phyloP scores from a whole-genome alignment of 768 basidiomycete species.

The Russula sp. region DNA sequence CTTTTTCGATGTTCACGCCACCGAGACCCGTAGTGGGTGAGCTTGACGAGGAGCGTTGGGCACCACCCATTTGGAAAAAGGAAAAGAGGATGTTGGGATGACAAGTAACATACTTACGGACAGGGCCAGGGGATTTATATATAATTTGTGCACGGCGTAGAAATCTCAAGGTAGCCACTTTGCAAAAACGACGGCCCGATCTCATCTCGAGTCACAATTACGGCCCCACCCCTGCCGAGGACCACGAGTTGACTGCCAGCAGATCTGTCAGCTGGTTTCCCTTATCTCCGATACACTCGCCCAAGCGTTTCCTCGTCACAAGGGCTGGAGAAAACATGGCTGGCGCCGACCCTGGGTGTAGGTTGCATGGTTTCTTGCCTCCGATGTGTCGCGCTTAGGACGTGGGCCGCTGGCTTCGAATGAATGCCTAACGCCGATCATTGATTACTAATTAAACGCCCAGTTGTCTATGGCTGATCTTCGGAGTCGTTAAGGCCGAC shows the following conservation, averaged over 20 bases:
- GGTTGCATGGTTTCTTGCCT: no score
- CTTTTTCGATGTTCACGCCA: constrained; percentile 18
- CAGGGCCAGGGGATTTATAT: neutral
- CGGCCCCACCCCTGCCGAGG: neutral
- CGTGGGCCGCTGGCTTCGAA: neutral
- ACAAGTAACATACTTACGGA: neutral
- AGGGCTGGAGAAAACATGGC: neutral
- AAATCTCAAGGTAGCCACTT: neutral
- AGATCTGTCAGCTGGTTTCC: neutral
- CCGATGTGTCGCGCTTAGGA: no score
- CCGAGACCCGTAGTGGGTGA: neutral
- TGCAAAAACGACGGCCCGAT: neutral
- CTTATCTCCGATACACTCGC: constrained; percentile 9
- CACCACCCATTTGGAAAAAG: constrained; percentile 4
- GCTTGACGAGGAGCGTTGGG: constrained; percentile 14
- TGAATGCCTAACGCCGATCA: neutral
- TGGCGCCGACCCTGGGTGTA: no score
- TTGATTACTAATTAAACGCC: neutral
- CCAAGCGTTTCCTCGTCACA: neutral
- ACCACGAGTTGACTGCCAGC: no score
- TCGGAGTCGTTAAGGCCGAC: no score
- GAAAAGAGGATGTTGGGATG: neutral
- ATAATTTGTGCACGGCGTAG: neutral
- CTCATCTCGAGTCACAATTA: constrained; percentile 3
- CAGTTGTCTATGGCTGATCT: no score